Evolutionary conservation across 441 rosid species (phyloP).

Genomic region (Pelargonium citronellum): DNA sequence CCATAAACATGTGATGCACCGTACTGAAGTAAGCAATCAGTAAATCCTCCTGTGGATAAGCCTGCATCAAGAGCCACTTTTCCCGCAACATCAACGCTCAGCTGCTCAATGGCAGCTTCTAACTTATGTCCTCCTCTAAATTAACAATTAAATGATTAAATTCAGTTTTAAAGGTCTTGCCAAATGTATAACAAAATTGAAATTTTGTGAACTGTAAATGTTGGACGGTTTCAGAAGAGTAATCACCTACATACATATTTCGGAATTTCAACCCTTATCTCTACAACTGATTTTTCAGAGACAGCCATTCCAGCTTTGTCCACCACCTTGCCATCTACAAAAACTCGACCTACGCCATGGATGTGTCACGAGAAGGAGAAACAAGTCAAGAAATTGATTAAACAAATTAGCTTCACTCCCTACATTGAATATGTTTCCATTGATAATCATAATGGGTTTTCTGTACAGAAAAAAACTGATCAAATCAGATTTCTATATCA

Average conservation of each 20-base stretch:
- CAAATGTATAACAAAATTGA: conserved; percentile 11
- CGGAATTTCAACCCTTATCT: conserved; percentile 73
- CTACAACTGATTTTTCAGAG: conserved; percentile 57
- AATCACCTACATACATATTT: conserved; percentile 99
- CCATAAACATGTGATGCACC: conserved; percentile 93
- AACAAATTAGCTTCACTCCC: neutral
- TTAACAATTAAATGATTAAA: conserved; percentile 16
- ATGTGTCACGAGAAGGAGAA: conserved; percentile 5
- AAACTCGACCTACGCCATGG: conserved; percentile 58
- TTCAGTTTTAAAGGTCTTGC: conserved; percentile 5
- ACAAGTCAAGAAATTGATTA: neutral
- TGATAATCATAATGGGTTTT: neutral
- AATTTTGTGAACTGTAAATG: conserved; percentile 10
- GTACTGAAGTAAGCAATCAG: conserved; percentile 87
- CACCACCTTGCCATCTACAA: conserved; percentile 73
- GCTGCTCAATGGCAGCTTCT: conserved; percentile 87
- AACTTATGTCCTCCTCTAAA: conserved; percentile 86
- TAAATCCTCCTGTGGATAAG: conserved; percentile 91
- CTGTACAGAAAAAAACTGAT: neutral
- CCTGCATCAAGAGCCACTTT: conserved; percentile 94
- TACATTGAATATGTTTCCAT: neutral
- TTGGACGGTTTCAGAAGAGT: conserved; percentile 24
- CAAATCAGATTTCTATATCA: no score
- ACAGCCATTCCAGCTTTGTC: conserved; percentile 86
- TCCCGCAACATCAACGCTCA: conserved; percentile 70